Percentiles rank a stretch among this genome's conserved stretches.
These are phyloP conservation scores for Hypoxylon cercidicola DNA, from an alignment of 495 filamentous ascomycete genomes.

Conservation along the genomic window DNA sequence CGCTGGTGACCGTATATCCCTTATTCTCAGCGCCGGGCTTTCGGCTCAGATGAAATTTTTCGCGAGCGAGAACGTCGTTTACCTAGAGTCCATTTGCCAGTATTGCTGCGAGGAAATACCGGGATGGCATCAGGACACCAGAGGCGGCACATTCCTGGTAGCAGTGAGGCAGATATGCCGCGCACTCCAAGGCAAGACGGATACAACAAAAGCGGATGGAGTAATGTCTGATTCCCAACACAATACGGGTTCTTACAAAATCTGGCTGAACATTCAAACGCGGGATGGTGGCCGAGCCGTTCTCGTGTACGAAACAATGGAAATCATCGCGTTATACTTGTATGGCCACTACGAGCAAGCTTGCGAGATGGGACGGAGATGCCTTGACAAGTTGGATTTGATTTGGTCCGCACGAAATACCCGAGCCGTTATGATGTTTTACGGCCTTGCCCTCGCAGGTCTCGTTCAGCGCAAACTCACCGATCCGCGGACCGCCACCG, in stretches of 20 bases:
- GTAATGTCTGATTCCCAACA: slow-evolving; percentile 81
- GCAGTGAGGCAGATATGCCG: slow-evolving; percentile 77
- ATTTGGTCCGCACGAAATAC: slow-evolving; percentile 79
- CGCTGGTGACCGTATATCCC: slow-evolving; percentile 78
- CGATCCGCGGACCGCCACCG: slow-evolving; percentile 60
- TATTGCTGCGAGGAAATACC: slow-evolving; percentile 80
- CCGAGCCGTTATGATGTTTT: slow-evolving; percentile 72
- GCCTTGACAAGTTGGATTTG: slow-evolving; percentile 65
- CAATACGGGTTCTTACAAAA: slow-evolving; percentile 70
- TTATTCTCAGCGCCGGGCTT: slow-evolving; percentile 78
- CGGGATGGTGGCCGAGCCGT: slow-evolving; percentile 63
- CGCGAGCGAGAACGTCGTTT: slow-evolving; percentile 76
- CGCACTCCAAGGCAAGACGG: slow-evolving; percentile 86
- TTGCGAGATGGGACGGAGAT: slow-evolving; percentile 71
- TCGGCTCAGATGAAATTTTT: slow-evolving; percentile 76
- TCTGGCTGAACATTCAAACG: slow-evolving; percentile 57
- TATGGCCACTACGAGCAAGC: slow-evolving; percentile 80
- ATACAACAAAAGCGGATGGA: slow-evolving; percentile 60
- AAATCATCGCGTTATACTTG: slow-evolving; percentile 76
- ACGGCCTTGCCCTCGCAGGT: slow-evolving; percentile 74
- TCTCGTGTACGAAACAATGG: slow-evolving; percentile 77
- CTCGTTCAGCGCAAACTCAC: slow-evolving; percentile 68
- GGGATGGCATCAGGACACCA: slow-evolving; percentile 78
- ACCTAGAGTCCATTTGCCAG: slow-evolving; percentile 77
- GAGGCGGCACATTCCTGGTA: slow-evolving; percentile 79